Conservation (phyloP, 106 monocot genomes). For the Amphibolis antarctica region DNA sequence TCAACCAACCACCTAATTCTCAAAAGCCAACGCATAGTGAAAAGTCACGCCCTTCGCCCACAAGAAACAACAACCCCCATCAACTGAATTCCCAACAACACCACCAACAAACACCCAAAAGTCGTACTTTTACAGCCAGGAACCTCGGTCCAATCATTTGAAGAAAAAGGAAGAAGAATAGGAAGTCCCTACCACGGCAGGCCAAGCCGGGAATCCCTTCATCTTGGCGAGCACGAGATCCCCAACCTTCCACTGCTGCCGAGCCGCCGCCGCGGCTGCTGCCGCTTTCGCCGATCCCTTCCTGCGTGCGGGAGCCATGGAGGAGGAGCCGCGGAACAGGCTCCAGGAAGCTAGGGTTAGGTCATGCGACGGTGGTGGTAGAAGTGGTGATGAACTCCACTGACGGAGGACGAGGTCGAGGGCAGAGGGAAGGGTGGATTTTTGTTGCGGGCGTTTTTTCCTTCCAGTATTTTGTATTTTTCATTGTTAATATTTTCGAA, state of each 20-base stretch:
- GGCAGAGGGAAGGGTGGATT: background rate
- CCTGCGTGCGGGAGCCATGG: conserved; percentile 65
- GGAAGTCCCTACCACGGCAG: conserved; percentile 53
- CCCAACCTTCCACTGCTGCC: conserved; percentile 82
- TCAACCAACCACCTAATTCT: background rate
- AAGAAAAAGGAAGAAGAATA: background rate
- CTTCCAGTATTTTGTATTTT: no score
- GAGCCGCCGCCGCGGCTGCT: conserved; percentile 45
- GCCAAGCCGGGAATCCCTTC: conserved; percentile 99
- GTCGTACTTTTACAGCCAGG: background rate
- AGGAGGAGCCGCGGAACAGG: conserved; percentile 1
- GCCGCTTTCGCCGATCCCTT: conserved; percentile 44
- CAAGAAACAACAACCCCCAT: background rate
- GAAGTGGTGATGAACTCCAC: conserved; percentile 6
- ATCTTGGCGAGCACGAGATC: conserved; percentile 99
- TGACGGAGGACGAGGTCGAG: no score
- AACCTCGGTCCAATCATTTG: background rate
- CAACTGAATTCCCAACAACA: background rate
- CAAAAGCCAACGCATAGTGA: background rate
- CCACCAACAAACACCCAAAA: background rate
- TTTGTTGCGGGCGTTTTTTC: background rate
- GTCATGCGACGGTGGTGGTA: conserved; percentile 16
- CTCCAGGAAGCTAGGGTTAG: conserved; percentile 6
- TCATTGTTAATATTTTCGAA: no score
- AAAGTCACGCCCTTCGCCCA: background rate